Conservation (phyloP, 805 yeast species). For the Kazachstania africana region DNA sequence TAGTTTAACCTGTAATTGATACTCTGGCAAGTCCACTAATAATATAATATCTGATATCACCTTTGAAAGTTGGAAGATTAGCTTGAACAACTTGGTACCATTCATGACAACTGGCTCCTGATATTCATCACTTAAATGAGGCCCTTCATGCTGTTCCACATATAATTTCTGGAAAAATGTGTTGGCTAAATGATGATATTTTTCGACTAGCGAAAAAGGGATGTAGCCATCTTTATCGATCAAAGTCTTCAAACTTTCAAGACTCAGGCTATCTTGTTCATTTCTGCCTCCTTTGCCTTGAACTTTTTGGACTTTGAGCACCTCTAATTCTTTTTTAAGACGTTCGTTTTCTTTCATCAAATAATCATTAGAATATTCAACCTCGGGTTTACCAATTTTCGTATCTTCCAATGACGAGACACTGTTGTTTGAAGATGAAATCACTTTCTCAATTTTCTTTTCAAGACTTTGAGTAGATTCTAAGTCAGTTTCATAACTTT, state of each 20-base stretch:
- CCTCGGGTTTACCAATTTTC: no score
- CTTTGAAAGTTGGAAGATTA: constrained; percentile 16
- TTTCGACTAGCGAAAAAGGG: constrained; percentile 7
- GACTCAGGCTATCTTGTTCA: not conserved
- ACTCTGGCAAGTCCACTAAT: constrained; percentile 15
- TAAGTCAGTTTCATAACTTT: not conserved
- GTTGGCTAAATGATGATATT: constrained; percentile 4
- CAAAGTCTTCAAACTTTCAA: not conserved
- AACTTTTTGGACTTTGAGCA: constrained; percentile 12
- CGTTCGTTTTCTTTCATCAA: constrained; percentile 1
- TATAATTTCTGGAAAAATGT: constrained; percentile 6
- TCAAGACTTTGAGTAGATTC: not conserved
- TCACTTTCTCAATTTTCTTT: no score
- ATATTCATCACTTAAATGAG: constrained; percentile 1
- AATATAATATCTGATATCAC: constrained; percentile 11
- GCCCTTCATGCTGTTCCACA: constrained; percentile 3
- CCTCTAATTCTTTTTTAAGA: constrained; percentile 22
- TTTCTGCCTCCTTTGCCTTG: constrained; percentile 16
- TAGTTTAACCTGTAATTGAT: constrained; percentile 33
- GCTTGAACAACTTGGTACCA: constrained; percentile 14
- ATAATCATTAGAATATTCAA: no score
- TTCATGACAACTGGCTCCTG: not conserved
- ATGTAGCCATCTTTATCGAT: constrained; percentile 9
- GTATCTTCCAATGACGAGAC: no score
- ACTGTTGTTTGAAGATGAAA: no score